Percentiles rank a stretch among this genome's conserved stretches.
Evolutionary conservation across 2,329 filamentous ascomycete genomes (phyloP).

Genomic region (Taxawa tesnikishii): DNA sequence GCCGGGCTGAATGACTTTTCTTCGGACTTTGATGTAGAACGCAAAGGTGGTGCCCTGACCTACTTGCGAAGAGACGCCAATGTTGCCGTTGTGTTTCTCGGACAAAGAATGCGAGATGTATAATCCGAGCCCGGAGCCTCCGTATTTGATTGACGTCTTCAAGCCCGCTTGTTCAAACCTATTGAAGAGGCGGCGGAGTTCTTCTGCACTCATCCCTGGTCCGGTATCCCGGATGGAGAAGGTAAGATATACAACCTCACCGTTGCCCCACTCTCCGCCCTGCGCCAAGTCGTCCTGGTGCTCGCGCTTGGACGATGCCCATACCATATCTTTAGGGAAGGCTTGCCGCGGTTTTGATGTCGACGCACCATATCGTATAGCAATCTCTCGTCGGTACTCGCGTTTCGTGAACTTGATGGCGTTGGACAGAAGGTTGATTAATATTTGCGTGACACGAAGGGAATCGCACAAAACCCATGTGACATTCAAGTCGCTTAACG

Average conservation of each 20-base stretch:
- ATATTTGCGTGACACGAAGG: slow-evolving; percentile 8
- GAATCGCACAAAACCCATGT: slow-evolving; percentile 9
- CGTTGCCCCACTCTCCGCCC: slow-evolving; percentile 26
- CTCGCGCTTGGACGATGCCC: slow-evolving; percentile 8
- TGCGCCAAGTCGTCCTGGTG: slow-evolving; percentile 29
- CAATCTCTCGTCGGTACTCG: slow-evolving; percentile 6
- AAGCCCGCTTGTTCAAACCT: slow-evolving; percentile 8
- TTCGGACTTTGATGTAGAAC: slow-evolving; percentile 27
- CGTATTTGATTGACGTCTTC: slow-evolving; percentile 15
- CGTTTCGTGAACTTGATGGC: slow-evolving; percentile 10
- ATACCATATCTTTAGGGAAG: slow-evolving; percentile 20
- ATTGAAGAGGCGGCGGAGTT: slow-evolving; percentile 7
- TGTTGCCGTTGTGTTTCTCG: slow-evolving; percentile 31
- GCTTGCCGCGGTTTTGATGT: slow-evolving; percentile 25
- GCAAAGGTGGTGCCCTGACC: slow-evolving; percentile 28
- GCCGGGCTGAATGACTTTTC: slow-evolving; percentile 17
- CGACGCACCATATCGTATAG: slow-evolving; percentile 14
- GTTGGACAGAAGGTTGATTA: slow-evolving; percentile 10
- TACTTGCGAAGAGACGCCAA: slow-evolving; percentile 27
- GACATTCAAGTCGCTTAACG: slow-evolving; percentile 14
- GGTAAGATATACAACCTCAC: slow-evolving; percentile 7
- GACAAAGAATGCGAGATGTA: slow-evolving; percentile 34
- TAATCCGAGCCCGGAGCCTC: slow-evolving; percentile 27
- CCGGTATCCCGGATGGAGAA: slow-evolving; percentile 17
- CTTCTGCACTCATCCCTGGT: slow-evolving; percentile 9